Evolutionary conservation across 2,329 filamentous ascomycete species (phyloP).

Genomic region (Hymenotorrendiella dingleyae): DNA sequence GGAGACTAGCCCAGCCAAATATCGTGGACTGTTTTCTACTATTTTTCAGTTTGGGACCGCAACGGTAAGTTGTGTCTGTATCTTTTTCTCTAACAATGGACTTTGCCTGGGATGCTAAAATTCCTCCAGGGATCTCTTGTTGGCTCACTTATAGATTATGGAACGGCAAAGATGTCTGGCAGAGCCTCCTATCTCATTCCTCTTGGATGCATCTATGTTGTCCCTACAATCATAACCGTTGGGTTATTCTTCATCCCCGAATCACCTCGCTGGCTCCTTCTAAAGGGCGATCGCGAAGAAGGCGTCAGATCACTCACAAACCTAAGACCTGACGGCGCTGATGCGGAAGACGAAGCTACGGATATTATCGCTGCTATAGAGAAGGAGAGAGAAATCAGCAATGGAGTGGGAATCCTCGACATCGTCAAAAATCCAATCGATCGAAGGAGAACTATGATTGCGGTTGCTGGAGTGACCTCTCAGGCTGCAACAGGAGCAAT

Average conservation of each 20-base stretch:
- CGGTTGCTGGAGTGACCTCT: constrained; percentile 41
- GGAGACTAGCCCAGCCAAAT: constrained; percentile 42
- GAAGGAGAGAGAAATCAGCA: constrained; percentile 24
- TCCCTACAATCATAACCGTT: constrained; percentile 39
- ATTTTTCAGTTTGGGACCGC: constrained; percentile 44
- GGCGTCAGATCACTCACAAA: constrained; percentile 26
- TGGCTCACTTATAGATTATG: constrained; percentile 46
- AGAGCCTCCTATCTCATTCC: constrained; percentile 32
- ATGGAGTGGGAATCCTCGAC: constrained; percentile 35
- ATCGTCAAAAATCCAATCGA: constrained; percentile 46
- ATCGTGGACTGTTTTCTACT: constrained; percentile 42
- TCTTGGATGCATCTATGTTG: constrained; percentile 25
- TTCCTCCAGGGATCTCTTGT: constrained; percentile 34
- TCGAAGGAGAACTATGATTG: constrained; percentile 42
- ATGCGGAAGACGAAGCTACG: constrained; percentile 26
- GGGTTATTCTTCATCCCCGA: constrained; percentile 55
- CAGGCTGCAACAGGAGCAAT: constrained; percentile 50
- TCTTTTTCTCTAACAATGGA: background rate
- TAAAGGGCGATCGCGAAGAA: constrained; percentile 18
- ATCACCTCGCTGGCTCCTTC: constrained; percentile 44
- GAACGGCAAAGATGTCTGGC: constrained; percentile 28
- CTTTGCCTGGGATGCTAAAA: background rate
- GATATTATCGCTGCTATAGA: constrained; percentile 28
- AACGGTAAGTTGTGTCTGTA: constrained; percentile 34
- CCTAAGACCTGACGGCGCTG: constrained; percentile 26